Percentiles rank a stretch among this genome's conserved stretches.
These are phyloP conservation scores for Saturnispora saitoi DNA, from an alignment of 805 yeast species.

Conservation along the genomic window DNA sequence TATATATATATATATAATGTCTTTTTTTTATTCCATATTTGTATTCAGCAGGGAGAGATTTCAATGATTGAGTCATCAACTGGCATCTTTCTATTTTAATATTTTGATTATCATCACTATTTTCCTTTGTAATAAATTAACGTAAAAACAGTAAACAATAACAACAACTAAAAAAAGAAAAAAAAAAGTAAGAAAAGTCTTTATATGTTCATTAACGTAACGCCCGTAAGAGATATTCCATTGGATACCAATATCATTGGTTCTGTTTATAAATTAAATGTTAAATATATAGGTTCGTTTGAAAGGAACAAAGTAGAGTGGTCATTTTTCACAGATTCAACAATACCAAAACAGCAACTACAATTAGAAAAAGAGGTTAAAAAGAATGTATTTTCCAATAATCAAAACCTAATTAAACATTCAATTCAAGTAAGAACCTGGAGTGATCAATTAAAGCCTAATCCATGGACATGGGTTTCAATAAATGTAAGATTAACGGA, in stretches of 20 bases:
- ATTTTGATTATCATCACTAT: background rate
- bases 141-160: background rate
- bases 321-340: conserved; percentile 1
- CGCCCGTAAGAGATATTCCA: background rate
- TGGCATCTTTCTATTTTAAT: conserved; percentile 16
- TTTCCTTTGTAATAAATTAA: background rate
- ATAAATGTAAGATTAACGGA: background rate
- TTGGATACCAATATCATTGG: background rate
- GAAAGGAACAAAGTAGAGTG: background rate
- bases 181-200: background rate
- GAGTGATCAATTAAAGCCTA: background rate
- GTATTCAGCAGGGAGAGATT: conserved; percentile 2
- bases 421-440: background rate
- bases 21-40: background rate
- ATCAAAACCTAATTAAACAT: background rate
- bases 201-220: background rate
- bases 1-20: background rate
- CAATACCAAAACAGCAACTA: background rate
- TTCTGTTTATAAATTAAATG: background rate
- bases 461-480: background rate
- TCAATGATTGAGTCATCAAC: conserved; percentile 19
- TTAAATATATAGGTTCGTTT: background rate
- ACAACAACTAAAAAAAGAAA: background rate
- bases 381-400: background rate
- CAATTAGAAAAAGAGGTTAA: background rate